phyloP scores from a whole-genome alignment of 768 basidiomycete genomes.

The Amanita phalloides region DNA sequence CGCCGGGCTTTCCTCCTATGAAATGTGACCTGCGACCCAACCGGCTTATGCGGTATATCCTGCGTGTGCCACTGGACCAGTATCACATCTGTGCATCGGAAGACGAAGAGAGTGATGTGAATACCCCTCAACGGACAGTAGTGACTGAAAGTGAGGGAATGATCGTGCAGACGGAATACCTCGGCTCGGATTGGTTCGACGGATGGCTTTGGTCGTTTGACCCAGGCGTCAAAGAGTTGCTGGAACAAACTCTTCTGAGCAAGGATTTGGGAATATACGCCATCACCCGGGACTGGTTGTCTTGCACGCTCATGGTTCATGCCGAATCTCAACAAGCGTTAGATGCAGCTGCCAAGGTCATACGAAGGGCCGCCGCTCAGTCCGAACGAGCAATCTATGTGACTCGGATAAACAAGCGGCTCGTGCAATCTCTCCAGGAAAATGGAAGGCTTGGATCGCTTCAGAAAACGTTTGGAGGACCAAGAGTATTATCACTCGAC shows the following conservation, averaged over 20 bases:
- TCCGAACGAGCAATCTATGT: background rate
- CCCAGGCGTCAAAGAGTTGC: background rate
- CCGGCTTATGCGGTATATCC: conserved; percentile 25
- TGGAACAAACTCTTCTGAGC: background rate
- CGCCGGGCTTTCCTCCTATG: conserved; percentile 19
- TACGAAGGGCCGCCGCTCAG: background rate
- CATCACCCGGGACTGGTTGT: background rate
- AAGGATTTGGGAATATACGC: background rate
- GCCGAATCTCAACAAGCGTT: background rate
- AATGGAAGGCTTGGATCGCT: background rate
- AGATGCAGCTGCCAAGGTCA: background rate
- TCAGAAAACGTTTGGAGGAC: background rate
- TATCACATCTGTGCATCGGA: conserved; percentile 29
- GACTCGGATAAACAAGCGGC: background rate
- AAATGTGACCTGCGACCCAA: conserved; percentile 34
- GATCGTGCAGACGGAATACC: background rate
- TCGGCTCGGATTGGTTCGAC: background rate
- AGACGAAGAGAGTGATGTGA: background rate
- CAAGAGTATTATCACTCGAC: background rate
- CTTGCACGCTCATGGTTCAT: background rate
- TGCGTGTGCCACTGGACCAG: conserved; percentile 35
- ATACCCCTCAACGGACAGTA: background rate
- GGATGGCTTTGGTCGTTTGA: background rate
- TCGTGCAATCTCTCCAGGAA: background rate
- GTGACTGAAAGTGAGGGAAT: background rate